Conservation (phyloP, 2,329 filamentous ascomycete genomes). For the Neofusicoccum umdonicola region DNA sequence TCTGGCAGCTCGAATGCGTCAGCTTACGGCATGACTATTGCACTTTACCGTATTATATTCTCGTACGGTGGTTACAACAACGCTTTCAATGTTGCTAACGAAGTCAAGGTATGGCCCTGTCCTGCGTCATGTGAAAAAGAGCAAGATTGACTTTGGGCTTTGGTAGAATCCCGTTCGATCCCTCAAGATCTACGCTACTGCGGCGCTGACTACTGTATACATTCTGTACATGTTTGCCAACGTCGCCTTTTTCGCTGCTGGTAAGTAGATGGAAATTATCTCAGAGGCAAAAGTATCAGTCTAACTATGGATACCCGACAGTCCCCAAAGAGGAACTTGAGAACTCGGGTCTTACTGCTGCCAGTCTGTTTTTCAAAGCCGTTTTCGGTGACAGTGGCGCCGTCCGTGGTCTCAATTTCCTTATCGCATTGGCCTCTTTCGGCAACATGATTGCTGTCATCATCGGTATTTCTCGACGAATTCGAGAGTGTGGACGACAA, state of each 20-base stretch:
- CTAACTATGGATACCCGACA: conserved; percentile 11
- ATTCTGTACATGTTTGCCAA: conserved; percentile 66
- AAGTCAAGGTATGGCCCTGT: conserved; percentile 51
- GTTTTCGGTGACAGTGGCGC: conserved; percentile 61
- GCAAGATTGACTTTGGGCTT: neutral
- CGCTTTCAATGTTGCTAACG: conserved; percentile 68
- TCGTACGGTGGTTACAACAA: conserved; percentile 63
- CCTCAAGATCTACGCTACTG: conserved; percentile 59
- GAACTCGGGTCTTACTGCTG: conserved; percentile 64
- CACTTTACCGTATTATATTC: conserved; percentile 66
- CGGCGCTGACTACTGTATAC: conserved; percentile 61
- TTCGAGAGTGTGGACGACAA: conserved; percentile 61
- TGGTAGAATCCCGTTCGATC: conserved; percentile 62
- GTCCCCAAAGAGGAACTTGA: conserved; percentile 65
- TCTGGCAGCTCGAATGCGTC: conserved; percentile 33
- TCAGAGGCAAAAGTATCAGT: neutral
- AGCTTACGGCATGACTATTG: conserved; percentile 50
- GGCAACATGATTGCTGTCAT: conserved; percentile 74
- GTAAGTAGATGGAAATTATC: conserved; percentile 37
- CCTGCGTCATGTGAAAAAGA: too few relatives aligned
- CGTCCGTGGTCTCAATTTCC: conserved; percentile 53
- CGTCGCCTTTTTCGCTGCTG: conserved; percentile 61
- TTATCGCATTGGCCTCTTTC: conserved; percentile 64
- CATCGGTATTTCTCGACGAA: conserved; percentile 62
- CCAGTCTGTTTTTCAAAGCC: conserved; percentile 64